A percentile compares a stretch with the other conserved stretches of the same genome.
phyloP scores from a whole-genome alignment of 805 yeast species.

The Candida pseudoglaebosa region DNA sequence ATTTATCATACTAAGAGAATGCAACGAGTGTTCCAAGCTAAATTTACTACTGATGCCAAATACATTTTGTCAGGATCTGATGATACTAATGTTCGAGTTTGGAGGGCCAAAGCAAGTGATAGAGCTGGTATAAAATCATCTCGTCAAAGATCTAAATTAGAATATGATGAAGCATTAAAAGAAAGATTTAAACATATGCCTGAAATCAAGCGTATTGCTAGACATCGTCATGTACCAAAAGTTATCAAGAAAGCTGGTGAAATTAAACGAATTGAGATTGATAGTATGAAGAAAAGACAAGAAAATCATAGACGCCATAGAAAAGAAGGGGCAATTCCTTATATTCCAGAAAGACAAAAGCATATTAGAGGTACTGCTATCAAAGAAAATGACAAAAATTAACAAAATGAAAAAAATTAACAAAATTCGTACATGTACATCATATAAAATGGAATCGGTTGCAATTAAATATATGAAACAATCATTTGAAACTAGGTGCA shows the following conservation, averaged over 20 bases:
- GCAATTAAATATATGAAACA: too few species aligned
- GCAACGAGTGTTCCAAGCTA: constrained; percentile 88
- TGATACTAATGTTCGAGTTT: constrained; percentile 90
- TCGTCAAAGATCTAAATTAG: constrained; percentile 75
- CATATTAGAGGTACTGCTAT: constrained; percentile 82
- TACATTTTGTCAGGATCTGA: constrained; percentile 90
- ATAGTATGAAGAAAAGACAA: constrained; percentile 74
- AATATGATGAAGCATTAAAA: constrained; percentile 87
- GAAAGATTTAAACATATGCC: constrained; percentile 96
- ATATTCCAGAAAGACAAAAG: constrained; percentile 72
- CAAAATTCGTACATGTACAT: too few species aligned
- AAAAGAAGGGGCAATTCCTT: constrained; percentile 56
- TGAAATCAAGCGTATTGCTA: constrained; percentile 81
- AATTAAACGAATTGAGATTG: constrained; percentile 71
- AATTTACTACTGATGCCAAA: constrained; percentile 83
- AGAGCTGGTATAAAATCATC: constrained; percentile 78
- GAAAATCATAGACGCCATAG: constrained; percentile 78
- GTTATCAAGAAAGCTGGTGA: constrained; percentile 87
- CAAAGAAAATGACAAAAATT: constrained; percentile 35
- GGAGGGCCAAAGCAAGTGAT: constrained; percentile 88
- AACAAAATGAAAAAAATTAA: too few species aligned
- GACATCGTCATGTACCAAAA: constrained; percentile 89
- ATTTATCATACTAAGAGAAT: constrained; percentile 95
- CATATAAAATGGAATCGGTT: too few species aligned
- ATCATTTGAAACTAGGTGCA: too few species aligned